These are phyloP conservation scores for Penicillium sclerotigenum DNA, from an alignment of 2,329 filamentous ascomycete species.

Conservation along the genomic window DNA sequence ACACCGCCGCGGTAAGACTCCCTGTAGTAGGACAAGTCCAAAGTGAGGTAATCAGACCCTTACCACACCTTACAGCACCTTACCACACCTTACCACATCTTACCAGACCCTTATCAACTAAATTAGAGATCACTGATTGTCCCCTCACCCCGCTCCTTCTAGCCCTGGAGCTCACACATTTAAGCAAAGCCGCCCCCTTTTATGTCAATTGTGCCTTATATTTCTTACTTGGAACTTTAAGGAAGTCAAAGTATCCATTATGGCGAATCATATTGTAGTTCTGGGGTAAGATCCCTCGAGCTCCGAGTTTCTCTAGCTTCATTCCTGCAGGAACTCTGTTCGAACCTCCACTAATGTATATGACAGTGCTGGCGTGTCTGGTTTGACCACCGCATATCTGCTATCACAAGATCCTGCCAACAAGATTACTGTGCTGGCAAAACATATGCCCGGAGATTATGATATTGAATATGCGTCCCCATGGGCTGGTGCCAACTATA, in stretches of 20 bases:
- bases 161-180: background rate
- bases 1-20: slow-evolving; percentile 16
- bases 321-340: background rate
- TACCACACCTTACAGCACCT: background rate
- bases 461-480: slow-evolving; percentile 87
- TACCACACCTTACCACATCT: background rate
- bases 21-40: background rate
- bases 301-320: background rate
- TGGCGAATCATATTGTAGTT: slow-evolving; percentile 42
- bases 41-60: background rate
- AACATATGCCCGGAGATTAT: slow-evolving; percentile 92
- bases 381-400: slow-evolving; percentile 62
- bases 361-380: slow-evolving; percentile 61
- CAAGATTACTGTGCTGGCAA: slow-evolving; percentile 69
- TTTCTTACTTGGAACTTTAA: background rate
- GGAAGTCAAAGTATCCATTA: slow-evolving; percentile 11
- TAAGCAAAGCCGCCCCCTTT: background rate
- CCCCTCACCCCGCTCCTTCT: slow-evolving; percentile 15
- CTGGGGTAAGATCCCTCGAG: slow-evolving; percentile 32
- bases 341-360: slow-evolving; percentile 5
- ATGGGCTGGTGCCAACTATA: slow-evolving; percentile 79
- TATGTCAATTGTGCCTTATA: background rate
- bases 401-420: slow-evolving; percentile 56
- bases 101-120: slow-evolving; percentile 3
- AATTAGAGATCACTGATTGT: slow-evolving; percentile 8